Percentiles rank a stretch among this genome's conserved stretches.
Conservation (phyloP, 306 rosid genomes). For the Quercus ilex region DNA sequence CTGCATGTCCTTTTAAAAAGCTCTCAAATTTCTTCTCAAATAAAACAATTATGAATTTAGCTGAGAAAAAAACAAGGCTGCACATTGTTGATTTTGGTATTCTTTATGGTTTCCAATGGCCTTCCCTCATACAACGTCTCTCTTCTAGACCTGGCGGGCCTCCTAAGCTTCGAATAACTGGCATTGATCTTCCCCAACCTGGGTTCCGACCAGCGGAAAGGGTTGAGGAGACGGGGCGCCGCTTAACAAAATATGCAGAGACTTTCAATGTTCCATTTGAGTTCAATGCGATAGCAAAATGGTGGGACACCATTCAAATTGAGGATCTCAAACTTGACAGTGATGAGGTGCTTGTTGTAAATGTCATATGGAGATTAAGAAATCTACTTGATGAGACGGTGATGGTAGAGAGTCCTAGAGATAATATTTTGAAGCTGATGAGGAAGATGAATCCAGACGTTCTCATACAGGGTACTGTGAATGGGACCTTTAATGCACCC, state of each 20-base stretch:
- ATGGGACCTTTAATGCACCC: slow-evolving; percentile 36
- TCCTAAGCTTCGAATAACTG: slow-evolving; percentile 39
- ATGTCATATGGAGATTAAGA: slow-evolving; percentile 27
- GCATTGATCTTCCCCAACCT: slow-evolving; percentile 38
- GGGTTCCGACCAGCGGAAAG: slow-evolving; percentile 40
- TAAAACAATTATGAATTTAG: slow-evolving; percentile 34
- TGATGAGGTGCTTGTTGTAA: slow-evolving; percentile 37
- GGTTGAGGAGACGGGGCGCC: slow-evolving; percentile 34
- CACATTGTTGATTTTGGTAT: slow-evolving; percentile 42
- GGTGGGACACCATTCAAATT: slow-evolving; percentile 37
- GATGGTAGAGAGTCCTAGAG: slow-evolving; percentile 30
- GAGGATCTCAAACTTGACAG: slow-evolving; percentile 37
- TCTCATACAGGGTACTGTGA: slow-evolving; percentile 23
- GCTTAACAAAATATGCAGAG: slow-evolving; percentile 28
- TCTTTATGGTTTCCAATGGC: slow-evolving; percentile 38
- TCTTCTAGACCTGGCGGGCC: slow-evolving; percentile 30
- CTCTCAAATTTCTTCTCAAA: slow-evolving; percentile 31
- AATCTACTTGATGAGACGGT: slow-evolving; percentile 41
- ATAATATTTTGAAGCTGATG: slow-evolving; percentile 26
- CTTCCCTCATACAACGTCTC: slow-evolving; percentile 26
- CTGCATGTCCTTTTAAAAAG: slow-evolving; percentile 35
- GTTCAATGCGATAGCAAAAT: slow-evolving; percentile 38
- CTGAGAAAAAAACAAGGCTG: slow-evolving; percentile 31
- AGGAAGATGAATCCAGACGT: slow-evolving; percentile 35
- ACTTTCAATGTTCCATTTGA: slow-evolving; percentile 35